Conservation (phyloP, 176 grass and related monocot species). For the Poa annua region DNA sequence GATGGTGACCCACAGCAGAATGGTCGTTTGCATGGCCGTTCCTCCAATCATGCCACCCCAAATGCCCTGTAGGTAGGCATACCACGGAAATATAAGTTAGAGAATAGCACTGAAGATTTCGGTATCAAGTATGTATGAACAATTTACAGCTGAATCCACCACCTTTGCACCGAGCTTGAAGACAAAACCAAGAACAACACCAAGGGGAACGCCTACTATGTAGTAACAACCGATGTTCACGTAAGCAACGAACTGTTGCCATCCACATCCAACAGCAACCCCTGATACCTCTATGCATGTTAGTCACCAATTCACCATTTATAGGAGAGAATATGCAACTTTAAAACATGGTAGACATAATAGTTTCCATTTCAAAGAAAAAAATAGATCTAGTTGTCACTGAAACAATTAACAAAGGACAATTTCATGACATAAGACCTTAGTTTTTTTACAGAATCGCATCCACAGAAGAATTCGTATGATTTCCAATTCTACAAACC, state of each 20-base stretch:
- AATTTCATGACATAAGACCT: not conserved
- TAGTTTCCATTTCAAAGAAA: not conserved
- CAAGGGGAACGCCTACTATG: slow-evolving; percentile 75
- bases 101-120: not conserved
- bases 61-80: slow-evolving; percentile 53
- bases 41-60: slow-evolving; percentile 89
- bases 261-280: slow-evolving; percentile 94
- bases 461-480: not conserved
- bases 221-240: slow-evolving; percentile 93
- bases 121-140: not conserved
- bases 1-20: slow-evolving; percentile 67
- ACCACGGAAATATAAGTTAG: not conserved
- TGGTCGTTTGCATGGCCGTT: slow-evolving; percentile 67
- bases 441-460: not conserved
- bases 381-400: not conserved
- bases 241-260: slow-evolving; percentile 92
- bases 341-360: not conserved
- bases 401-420: not conserved
- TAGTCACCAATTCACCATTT: not conserved
- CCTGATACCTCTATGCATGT: slow-evolving; percentile 42
- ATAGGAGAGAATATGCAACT: not conserved
- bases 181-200: slow-evolving; percentile 64
- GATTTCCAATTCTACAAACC: not conserved
- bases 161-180: slow-evolving; percentile 77
- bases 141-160: not conserved